These are phyloP conservation scores for Blastobotrys malaysiensis DNA, from an alignment of 1,139 yeast genomes.

Conservation along the genomic window DNA sequence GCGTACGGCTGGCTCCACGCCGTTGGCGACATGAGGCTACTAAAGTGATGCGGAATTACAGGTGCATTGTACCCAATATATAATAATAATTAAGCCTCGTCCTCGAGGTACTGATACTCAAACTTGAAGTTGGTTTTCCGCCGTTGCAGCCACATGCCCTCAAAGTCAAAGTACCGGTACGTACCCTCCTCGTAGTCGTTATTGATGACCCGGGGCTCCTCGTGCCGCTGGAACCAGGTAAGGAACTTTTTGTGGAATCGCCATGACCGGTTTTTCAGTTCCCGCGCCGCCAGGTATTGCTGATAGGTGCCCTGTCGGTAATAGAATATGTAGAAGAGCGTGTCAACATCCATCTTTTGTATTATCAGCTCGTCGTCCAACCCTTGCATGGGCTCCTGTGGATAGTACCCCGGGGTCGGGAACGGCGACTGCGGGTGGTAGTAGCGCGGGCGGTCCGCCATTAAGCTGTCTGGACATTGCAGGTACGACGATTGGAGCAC, in stretches of 20 bases:
- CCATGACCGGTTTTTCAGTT: slow-evolving; percentile 83
- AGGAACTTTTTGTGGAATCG: slow-evolving; percentile 66
- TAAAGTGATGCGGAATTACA: too few species aligned
- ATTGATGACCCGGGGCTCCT: slow-evolving; percentile 46
- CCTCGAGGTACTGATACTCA: slow-evolving; percentile 42
- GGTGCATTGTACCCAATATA: neutral
- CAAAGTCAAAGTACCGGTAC: slow-evolving; percentile 84
- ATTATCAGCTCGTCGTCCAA: slow-evolving; percentile 44
- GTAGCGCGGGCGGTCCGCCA: slow-evolving; percentile 79
- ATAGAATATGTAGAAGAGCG: slow-evolving; percentile 88
- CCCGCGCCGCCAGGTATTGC: slow-evolving; percentile 80
- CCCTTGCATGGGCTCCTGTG: slow-evolving; percentile 67
- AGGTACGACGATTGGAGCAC: slow-evolving; percentile 70
- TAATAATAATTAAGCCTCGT: slow-evolving; percentile 30
- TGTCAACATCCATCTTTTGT: slow-evolving; percentile 76
- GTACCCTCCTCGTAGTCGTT: slow-evolving; percentile 47
- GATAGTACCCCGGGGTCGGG: slow-evolving; percentile 87
- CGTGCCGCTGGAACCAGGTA: slow-evolving; percentile 78
- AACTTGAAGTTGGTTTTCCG: slow-evolving; percentile 68
- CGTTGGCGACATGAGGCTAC: too few species aligned
- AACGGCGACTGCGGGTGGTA: slow-evolving; percentile 82
- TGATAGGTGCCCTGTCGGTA: slow-evolving; percentile 65
- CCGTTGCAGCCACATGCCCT: slow-evolving; percentile 82
- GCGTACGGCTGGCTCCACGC: neutral
- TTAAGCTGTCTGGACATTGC: slow-evolving; percentile 90